Conservation (phyloP, 768 basidiomycete species). For the Calvatia gigantea region DNA sequence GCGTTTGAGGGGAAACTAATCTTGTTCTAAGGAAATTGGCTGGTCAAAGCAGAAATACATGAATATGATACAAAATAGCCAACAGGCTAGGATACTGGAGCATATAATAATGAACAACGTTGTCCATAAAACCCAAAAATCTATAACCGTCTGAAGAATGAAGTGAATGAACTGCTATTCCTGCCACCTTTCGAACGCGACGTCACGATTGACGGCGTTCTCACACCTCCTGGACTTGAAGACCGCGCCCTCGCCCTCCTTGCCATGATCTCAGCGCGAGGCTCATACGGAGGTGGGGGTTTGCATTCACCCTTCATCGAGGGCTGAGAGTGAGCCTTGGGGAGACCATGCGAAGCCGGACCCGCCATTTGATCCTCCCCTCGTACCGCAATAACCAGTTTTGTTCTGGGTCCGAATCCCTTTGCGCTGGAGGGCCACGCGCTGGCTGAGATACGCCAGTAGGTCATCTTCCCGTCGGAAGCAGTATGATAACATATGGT, state of each 20-base stretch:
- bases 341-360: too few species aligned
- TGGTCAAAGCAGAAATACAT: neutral
- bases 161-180: neutral
- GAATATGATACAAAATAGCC: neutral
- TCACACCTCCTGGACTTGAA: neutral
- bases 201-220: neutral
- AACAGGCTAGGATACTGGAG: neutral
- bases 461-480: slow-evolving; percentile 27
- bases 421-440: slow-evolving; percentile 37
- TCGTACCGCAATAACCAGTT: slow-evolving; percentile 1
- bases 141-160: neutral
- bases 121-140: neutral
- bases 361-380: slow-evolving; percentile 6
- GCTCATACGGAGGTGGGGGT: neutral
- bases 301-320: neutral
- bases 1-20: neutral
- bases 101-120: neutral
- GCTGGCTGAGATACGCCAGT: slow-evolving; percentile 46
- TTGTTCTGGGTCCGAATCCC: slow-evolving; percentile 6
- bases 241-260: neutral
- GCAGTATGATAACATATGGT: slow-evolving; percentile 37
- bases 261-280: neutral
- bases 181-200: neutral
- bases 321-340: too few species aligned
- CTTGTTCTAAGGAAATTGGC: neutral